A percentile compares a stretch with the other conserved stretches of the same genome.
Conservation (phyloP, 2,329 filamentous ascomycete species). For the Colletotrichum sansevieriae region DNA sequence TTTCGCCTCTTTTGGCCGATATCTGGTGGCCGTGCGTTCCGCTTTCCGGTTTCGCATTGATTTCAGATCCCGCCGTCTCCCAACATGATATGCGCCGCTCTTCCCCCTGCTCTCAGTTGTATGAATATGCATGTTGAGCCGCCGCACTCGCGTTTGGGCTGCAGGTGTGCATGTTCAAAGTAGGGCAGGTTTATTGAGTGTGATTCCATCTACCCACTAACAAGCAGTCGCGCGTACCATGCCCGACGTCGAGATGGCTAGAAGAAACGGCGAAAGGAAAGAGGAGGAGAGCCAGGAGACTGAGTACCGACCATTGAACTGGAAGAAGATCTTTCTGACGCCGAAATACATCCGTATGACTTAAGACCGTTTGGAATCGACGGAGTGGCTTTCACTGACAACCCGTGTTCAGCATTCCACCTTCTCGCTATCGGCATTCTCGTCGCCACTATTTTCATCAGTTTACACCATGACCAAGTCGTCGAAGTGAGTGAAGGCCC, state of each 20-base stretch:
- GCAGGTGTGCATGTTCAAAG: background rate
- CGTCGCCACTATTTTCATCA: constrained; percentile 50
- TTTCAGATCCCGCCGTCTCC: constrained; percentile 40
- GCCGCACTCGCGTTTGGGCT: background rate
- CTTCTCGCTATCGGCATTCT: constrained; percentile 48
- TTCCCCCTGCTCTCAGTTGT: background rate
- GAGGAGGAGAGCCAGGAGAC: constrained; percentile 44
- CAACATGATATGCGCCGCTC: constrained; percentile 1
- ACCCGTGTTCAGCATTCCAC: constrained; percentile 41
- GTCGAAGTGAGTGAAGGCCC: constrained; percentile 46
- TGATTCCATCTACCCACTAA: background rate
- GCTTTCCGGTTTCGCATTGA: constrained; percentile 42
- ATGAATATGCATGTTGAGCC: constrained; percentile 32
- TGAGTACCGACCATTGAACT: constrained; percentile 51
- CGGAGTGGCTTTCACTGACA: background rate
- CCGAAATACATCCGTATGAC: constrained; percentile 50
- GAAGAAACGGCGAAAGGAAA: constrained; percentile 29
- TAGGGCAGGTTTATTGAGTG: background rate
- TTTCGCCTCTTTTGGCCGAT: constrained; percentile 34
- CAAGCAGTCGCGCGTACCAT: constrained; percentile 22
- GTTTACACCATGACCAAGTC: constrained; percentile 54
- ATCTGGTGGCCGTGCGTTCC: constrained; percentile 39
- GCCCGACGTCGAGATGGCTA: constrained; percentile 38
- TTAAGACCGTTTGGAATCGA: background rate
- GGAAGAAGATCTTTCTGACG: constrained; percentile 50